Evolutionary conservation across 2,329 filamentous ascomycete genomes (phyloP).

Genomic region (Rachicladosporium sp.): DNA sequence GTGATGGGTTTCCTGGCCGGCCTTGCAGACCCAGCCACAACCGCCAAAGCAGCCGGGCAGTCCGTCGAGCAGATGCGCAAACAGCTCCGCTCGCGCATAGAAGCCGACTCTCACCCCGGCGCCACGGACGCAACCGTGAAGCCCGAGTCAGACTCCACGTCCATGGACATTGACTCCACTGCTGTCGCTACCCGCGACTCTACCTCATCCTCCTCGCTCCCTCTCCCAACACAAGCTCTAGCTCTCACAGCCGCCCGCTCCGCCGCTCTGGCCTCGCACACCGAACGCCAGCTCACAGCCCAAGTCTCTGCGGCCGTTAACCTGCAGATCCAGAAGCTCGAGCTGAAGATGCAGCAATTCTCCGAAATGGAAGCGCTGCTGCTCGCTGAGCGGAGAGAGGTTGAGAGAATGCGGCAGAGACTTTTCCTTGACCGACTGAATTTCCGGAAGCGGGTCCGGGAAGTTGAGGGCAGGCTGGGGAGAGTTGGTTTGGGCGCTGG

Average conservation of each 20-base stretch:
- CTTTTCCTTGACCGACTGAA: conserved; percentile 83
- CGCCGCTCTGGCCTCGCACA: conserved; percentile 80
- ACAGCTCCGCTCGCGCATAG: conserved; percentile 65
- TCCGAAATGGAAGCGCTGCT: conserved; percentile 89
- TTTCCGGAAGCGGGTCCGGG: conserved; percentile 76
- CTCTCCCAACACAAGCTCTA: conserved; percentile 61
- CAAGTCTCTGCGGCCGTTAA: conserved; percentile 88
- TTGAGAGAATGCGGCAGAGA: conserved; percentile 84
- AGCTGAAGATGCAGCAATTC: conserved; percentile 92
- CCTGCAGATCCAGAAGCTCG: conserved; percentile 85
- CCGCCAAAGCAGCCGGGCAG: conserved; percentile 78
- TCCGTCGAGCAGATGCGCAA: conserved; percentile 78
- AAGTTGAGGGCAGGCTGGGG: conserved; percentile 53
- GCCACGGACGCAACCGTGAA: conserved; percentile 32
- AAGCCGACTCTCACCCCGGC: conserved; percentile 40
- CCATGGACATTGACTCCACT: conserved; percentile 48
- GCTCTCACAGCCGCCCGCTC: conserved; percentile 77
- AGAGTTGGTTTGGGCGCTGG: conserved; percentile 3
- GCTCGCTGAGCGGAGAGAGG: conserved; percentile 80
- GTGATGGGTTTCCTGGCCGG: conserved; percentile 90
- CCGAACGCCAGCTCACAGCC: conserved; percentile 92
- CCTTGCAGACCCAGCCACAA: conserved; percentile 77
- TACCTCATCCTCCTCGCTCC: conserved; percentile 18
- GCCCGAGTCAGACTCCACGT: conserved; percentile 36
- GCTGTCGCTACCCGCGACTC: conserved; percentile 37